Evolutionary conservation across 2,329 filamentous ascomycete species (phyloP).

Genomic region (Zymoseptoria pseudotritici): DNA sequence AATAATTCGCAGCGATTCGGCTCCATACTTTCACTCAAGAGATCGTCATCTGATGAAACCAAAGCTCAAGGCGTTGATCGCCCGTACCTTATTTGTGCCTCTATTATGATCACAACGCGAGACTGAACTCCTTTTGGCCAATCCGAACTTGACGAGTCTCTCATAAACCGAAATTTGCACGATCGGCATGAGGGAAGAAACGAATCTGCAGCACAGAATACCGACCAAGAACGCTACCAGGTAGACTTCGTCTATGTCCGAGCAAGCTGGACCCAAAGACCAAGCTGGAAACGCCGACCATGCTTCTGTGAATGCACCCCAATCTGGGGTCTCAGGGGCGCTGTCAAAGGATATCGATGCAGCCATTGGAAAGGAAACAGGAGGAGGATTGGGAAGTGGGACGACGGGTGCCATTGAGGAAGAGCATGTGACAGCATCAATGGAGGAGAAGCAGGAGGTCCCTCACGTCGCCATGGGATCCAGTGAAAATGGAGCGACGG

Average conservation of each 20-base stretch:
- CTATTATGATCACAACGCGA: neutral
- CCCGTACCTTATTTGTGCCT: neutral
- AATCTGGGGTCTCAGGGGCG: slow-evolving; percentile 7
- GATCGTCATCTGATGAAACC: neutral
- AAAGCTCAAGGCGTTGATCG: neutral
- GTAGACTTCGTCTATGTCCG: slow-evolving; percentile 22
- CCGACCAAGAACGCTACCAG: neutral
- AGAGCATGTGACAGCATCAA: slow-evolving; percentile 1
- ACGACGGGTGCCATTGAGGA: neutral
- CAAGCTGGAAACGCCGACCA: slow-evolving; percentile 11
- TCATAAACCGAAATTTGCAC: neutral
- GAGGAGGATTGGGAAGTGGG: slow-evolving; percentile 1
- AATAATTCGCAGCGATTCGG: neutral
- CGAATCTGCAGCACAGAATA: neutral
- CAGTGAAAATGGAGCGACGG: neutral
- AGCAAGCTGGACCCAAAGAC: slow-evolving; percentile 11
- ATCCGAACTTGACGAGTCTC: neutral
- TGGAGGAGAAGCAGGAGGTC: neutral
- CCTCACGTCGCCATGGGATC: neutral
- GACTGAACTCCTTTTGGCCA: neutral
- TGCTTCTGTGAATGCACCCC: slow-evolving; percentile 10
- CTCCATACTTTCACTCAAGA: neutral
- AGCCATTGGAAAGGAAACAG: neutral
- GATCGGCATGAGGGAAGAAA: neutral
- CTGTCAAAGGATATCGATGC: slow-evolving; percentile 10